A percentile compares a stretch with the other conserved stretches of the same genome.
Evolutionary conservation across 768 basidiomycete species (phyloP).

Genomic region (Phanerochaete sordida): DNA sequence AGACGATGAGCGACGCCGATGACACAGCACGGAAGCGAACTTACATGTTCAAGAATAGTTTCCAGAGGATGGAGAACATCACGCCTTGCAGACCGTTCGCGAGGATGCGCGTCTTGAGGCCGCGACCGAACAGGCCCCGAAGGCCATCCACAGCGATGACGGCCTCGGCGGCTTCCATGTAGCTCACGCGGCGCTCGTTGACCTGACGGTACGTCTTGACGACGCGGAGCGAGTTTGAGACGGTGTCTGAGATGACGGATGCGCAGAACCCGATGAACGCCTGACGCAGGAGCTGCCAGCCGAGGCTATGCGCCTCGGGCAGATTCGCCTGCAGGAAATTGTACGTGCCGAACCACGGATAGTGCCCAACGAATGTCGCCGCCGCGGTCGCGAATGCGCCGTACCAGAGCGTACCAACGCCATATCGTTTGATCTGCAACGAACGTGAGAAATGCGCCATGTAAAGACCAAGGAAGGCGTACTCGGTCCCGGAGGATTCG

Average conservation of each 20-base stretch:
- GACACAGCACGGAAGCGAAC: conserved; percentile 27
- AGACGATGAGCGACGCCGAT: neutral
- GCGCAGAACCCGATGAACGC: conserved; percentile 92
- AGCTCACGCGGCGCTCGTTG: conserved; percentile 75
- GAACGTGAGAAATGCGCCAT: neutral
- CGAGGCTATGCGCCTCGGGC: conserved; percentile 48
- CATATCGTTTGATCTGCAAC: conserved; percentile 64
- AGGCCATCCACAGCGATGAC: conserved; percentile 76
- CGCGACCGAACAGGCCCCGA: conserved; percentile 82
- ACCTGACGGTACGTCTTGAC: conserved; percentile 97
- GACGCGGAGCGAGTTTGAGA: conserved; percentile 87
- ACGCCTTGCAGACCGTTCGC: conserved; percentile 91
- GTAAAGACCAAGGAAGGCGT: neutral
- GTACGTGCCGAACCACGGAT: conserved; percentile 87
- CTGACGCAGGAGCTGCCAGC: conserved; percentile 67
- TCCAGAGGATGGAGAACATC: conserved; percentile 92
- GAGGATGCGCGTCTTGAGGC: conserved; percentile 83
- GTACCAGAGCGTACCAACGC: conserved; percentile 80
- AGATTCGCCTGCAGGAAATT: conserved; percentile 70
- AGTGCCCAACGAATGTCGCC: conserved; percentile 92
- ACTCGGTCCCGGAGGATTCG: conserved; percentile 65
- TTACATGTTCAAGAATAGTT: conserved; percentile 83
- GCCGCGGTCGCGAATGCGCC: conserved; percentile 90
- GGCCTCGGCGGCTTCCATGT: conserved; percentile 69
- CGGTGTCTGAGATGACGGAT: conserved; percentile 79